Base-by-base conservation (phyloP, 164 flowering plant species). In the Taxillus chinensis region DNA sequence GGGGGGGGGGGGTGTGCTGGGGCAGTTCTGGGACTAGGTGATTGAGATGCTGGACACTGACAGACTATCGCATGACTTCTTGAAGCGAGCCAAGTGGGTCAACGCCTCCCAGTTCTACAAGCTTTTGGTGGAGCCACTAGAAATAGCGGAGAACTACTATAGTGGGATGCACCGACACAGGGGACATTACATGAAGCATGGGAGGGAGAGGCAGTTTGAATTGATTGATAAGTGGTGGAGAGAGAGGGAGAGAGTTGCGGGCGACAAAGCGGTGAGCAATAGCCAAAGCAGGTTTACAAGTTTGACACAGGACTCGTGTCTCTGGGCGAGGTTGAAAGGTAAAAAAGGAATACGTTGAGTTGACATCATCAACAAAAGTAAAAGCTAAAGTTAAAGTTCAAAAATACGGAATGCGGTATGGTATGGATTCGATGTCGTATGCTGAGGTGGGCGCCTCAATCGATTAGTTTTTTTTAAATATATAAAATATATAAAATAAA, bases 271-370 rank as follows among this genome's bases (percentile, higher is more conserved):
- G 12, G 67, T 65, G 46, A 73, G 5, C 16, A 2, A 27, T 0
- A 46, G 45, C 61, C 79, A 92, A 68, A 85, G 70, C 73, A 75
- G 57, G 57, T 80, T 67, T 55, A 92, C 96, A 1, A 73, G 87
- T 37, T 64, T 75, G 69, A 89, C 96, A 5, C 92, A 86, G 67
- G 96, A 89, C 65, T 69, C 96, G 3, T 83, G 86, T 72, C 86
- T 89, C 60, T 89, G 96, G 96, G 96, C 92, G 0, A 76, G 67
- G 66, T 74, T 89, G 55, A 92, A 89, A 73, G 92, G n/a, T n/a
- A n/a, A n/a, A n/a, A n/a, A n/a, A n/a, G n/a, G n/a, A n/a, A n/a
- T n/a, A n/a, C n/a, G n/a, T n/a, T n/a, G n/a, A n/a, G n/a, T n/a
- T n/a, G n/a, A n/a, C n/a, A n/a, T n/a, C n/a, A n/a, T n/a, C n/a